Conservation (phyloP, 768 basidiomycete genomes). For the Butyriboletus loyo region DNA sequence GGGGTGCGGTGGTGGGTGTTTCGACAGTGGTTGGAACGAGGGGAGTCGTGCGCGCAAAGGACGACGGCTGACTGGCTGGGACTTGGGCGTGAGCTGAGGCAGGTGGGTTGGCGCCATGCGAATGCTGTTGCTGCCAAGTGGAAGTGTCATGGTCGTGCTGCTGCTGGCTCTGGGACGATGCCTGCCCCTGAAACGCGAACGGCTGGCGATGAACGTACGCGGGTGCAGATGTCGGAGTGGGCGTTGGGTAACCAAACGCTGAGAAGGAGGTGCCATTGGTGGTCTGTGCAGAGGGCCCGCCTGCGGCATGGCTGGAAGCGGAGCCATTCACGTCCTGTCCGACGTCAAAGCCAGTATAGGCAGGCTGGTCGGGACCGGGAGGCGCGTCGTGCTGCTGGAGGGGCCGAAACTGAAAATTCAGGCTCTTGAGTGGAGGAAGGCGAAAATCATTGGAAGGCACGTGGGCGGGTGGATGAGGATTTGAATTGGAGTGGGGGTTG, state of each 20-base stretch:
- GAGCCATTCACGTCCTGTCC: constrained; percentile 14
- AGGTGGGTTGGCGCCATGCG: constrained; percentile 8
- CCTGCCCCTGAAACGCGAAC: constrained; percentile 17
- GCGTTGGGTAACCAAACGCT: constrained; percentile 21
- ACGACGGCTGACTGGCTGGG: constrained; percentile 9
- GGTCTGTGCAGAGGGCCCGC: neutral
- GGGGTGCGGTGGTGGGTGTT: constrained; percentile 2
- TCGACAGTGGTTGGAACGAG: constrained; percentile 31
- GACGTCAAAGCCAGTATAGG: constrained; percentile 20
- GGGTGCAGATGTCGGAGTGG: constrained; percentile 20
- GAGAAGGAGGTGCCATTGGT: constrained; percentile 19
- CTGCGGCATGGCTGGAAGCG: neutral
- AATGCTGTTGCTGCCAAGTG: constrained; percentile 28
- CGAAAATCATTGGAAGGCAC: constrained; percentile 47
- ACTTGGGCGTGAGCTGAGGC: constrained; percentile 13
- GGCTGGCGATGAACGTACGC: constrained; percentile 23
- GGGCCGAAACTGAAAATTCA: constrained; percentile 55
- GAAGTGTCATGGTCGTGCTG: constrained; percentile 18
- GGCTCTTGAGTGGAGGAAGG: constrained; percentile 69
- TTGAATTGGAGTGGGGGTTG: constrained; percentile 23
- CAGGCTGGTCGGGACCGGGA: constrained; percentile 6
- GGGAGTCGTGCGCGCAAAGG: constrained; percentile 27
- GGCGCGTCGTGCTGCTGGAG: constrained; percentile 25
- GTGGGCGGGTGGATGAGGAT: constrained; percentile 34
- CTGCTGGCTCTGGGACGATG: constrained; percentile 17